Evolutionary conservation across 352 stramenopile genomes (phyloP).

Genomic region (Blastocystis sp.): DNA sequence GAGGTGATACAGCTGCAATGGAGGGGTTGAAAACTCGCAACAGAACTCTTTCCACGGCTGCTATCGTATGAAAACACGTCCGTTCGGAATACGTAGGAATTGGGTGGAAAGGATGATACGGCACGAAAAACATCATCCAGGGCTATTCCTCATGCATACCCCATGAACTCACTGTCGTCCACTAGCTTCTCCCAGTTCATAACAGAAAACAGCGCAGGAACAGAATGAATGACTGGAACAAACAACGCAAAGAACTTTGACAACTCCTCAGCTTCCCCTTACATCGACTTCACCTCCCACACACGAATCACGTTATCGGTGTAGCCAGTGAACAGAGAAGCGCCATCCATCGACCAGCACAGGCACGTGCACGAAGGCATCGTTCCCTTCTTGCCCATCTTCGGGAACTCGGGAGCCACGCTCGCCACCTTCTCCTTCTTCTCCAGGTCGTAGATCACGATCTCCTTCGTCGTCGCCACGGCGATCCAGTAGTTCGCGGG

Average conservation of each 20-base stretch:
- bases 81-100: conserved; percentile 6
- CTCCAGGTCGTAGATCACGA: too few relatives aligned
- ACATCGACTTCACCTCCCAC: too few relatives aligned
- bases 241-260: not conserved
- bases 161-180: not conserved
- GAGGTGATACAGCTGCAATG: not conserved
- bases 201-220: not conserved
- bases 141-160: not conserved
- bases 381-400: too few relatives aligned
- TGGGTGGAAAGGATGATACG: not conserved
- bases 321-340: too few relatives aligned
- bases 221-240: too few relatives aligned
- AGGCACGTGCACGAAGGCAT: too few relatives aligned
- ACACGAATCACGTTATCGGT: too few relatives aligned
- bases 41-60: conserved; percentile 50
- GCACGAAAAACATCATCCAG: conserved; percentile 4
- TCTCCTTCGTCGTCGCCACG: too few relatives aligned
- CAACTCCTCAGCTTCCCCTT: not conserved
- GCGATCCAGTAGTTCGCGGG: too few relatives aligned
- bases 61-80: not conserved
- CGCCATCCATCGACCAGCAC: too few relatives aligned
- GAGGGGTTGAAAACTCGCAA: conserved; percentile 12
- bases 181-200: conserved; percentile 36
- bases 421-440: too few relatives aligned
- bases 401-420: too few relatives aligned